Evolutionary conservation across 108 stramenopile genomes (phyloP), one percentile per base, ranked within the genome.

Genomic region (Mediolabrus comicus): DNA sequence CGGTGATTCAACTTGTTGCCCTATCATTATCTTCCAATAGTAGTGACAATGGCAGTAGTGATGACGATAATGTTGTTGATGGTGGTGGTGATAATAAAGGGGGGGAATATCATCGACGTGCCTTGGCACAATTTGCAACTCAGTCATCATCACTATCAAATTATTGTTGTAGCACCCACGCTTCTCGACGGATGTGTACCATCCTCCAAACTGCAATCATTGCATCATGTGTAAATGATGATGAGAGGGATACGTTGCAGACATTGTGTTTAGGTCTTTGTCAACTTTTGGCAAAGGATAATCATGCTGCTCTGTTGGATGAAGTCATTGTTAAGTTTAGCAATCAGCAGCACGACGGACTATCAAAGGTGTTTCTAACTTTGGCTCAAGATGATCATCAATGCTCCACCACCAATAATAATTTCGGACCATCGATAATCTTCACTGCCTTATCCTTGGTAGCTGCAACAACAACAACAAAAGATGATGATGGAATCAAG

Each of bases 371-470:
- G 19, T 71, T 61, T 28, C 13, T 6, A 34, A 43, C 10, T 11
- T 46, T 26, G 70, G 59, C 31, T 16, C 43, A 26, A n/a, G 38
- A 49, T 2, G 22, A 67, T 38, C 11, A 33, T 41, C 35, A 61
- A 52, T 27, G n/a, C 39, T 34, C 24, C 53, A 55, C 9, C 24
- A 25, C 30, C 26, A 54, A 57, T 16, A 30, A 5, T 22, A 30
- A 30, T 5, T 2, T n/a, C n/a, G n/a, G n/a, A n/a, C n/a, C 56
- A 33, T 57, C 56, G 56, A 30, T 35, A 2, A 54, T 38, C 30
- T 68, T 38, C 19, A 39, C 70, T 26, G 70, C 70, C 26, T 26
- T 71, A 9, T 71, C 70, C 13, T 41, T 71, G 70, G 70, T 60
- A 53, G 34, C 65, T 26, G 46, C 59, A 49, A 49, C 46, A 49